These are phyloP conservation scores for Stygiomarasmius scandens DNA, from an alignment of 1,284 basidiomycete species.

Conservation along the genomic window DNA sequence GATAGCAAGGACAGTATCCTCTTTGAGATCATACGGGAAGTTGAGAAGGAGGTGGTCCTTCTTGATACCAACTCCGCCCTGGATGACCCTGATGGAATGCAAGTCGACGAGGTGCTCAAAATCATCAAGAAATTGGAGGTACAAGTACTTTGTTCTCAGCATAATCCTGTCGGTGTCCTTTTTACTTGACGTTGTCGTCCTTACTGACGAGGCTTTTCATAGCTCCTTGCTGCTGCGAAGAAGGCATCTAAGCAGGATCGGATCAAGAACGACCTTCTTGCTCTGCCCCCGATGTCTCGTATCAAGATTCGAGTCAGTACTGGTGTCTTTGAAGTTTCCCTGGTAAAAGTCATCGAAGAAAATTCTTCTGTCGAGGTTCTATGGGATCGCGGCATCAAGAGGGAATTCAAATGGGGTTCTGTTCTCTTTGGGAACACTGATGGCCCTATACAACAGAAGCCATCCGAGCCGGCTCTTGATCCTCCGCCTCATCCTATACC, in stretches of 20 bases:
- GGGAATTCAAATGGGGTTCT: conserved; percentile 80
- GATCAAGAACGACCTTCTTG: conserved; percentile 65
- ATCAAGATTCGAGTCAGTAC: conserved; percentile 81
- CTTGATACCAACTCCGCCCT: conserved; percentile 34
- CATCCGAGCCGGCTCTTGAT: conserved; percentile 47
- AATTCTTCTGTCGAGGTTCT: conserved; percentile 74
- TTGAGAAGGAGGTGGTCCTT: conserved; percentile 78
- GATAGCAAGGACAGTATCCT: conserved; percentile 55
- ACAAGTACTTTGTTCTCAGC: conserved; percentile 76
- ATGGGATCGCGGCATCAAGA: conserved; percentile 70
- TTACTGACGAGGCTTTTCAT: conserved; percentile 10
- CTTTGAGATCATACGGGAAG: conserved; percentile 64
- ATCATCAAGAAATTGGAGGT: conserved; percentile 71
- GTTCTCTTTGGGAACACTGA: conserved; percentile 70
- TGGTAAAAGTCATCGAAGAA: conserved; percentile 71
- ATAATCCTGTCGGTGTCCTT: conserved; percentile 72
- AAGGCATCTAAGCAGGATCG: conserved; percentile 70
- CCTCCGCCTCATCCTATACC: conserved; percentile 4
- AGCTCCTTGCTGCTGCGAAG: conserved; percentile 74
- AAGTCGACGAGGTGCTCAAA: conserved; percentile 49
- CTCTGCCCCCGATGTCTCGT: conserved; percentile 66
- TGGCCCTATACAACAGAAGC: conserved; percentile 63
- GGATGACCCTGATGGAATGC: conserved; percentile 22
- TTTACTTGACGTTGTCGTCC: conserved; percentile 3
- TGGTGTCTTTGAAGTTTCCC: conserved; percentile 79